Evolutionary conservation across 2,329 filamentous ascomycete genomes (phyloP).

Genomic region (Fusarium haematococcum): DNA sequence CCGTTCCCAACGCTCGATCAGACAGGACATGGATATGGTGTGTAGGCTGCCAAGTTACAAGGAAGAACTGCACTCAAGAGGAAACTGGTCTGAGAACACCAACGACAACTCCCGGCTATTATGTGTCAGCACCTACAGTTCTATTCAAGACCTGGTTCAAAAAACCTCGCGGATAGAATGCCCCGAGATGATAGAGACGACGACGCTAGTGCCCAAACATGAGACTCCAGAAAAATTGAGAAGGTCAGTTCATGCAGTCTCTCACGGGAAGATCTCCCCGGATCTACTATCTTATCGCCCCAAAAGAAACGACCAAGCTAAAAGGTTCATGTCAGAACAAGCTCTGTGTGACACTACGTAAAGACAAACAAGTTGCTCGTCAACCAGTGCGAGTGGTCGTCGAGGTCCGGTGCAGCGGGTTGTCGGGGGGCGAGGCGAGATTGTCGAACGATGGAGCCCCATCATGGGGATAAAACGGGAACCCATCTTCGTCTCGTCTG

Average conservation of each 20-base stretch:
- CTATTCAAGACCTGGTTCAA: not conserved
- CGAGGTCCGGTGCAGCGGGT: not conserved
- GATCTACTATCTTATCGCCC: constrained; percentile 28
- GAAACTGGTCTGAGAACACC: not conserved
- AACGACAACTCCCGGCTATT: not conserved
- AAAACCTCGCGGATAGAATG: constrained; percentile 11
- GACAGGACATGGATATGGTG: not conserved
- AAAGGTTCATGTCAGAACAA: constrained; percentile 3
- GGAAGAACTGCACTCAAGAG: not conserved
- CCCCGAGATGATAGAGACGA: not conserved
- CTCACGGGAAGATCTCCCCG: constrained; percentile 30
- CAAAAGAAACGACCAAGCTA: not conserved
- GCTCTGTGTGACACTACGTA: constrained; percentile 27
- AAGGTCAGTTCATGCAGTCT: constrained; percentile 21
- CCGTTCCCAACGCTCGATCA: not conserved
- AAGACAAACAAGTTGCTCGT: constrained; percentile 31
- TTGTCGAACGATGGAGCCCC: constrained; percentile 28
- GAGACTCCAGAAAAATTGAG: not conserved
- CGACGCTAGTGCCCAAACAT: not conserved
- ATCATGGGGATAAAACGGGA: constrained; percentile 30
- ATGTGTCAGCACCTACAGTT: not conserved
- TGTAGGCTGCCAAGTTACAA: not conserved
- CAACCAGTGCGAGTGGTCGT: not conserved
- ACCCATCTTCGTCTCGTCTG: not conserved
- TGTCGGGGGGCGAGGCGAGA: constrained; percentile 26